phyloP scores from a whole-genome alignment of 805 yeast species.

The Suhomyces prunicola region DNA sequence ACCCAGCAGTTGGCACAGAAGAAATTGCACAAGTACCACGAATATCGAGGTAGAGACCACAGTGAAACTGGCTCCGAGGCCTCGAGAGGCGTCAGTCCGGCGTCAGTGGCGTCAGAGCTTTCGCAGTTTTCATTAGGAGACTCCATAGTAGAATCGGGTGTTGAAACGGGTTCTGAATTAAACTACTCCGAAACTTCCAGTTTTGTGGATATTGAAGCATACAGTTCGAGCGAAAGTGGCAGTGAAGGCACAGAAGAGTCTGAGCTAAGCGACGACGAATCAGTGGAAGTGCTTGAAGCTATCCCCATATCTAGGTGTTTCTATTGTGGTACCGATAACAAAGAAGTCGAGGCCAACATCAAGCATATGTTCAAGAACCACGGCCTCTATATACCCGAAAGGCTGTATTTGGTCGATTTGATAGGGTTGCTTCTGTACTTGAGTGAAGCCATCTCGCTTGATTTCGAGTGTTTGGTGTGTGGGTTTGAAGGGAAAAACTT shows the following conservation, averaged over 20 bases:
- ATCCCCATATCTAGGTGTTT: constrained; percentile 53
- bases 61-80: constrained; percentile 22
- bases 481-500: constrained; percentile 42
- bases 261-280: constrained; percentile 19
- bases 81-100: constrained; percentile 50
- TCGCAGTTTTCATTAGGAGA: constrained; percentile 58
- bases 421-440: constrained; percentile 38
- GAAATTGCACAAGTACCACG: constrained; percentile 21
- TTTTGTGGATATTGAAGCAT: constrained; percentile 11
- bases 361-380: constrained; percentile 44
- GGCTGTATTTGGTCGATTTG: constrained; percentile 34
- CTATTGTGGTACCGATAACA: constrained; percentile 54
- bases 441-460: constrained; percentile 36
- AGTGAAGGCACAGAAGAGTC: constrained; percentile 15
- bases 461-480: constrained; percentile 44
- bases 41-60: constrained; percentile 29
- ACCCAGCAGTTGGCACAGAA: constrained; percentile 36
- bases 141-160: constrained; percentile 23
- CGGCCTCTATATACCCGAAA: constrained; percentile 46
- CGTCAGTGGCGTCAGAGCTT: constrained; percentile 52
- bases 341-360: constrained; percentile 52
- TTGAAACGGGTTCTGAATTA: constrained; percentile 51
- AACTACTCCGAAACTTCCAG: constrained; percentile 29
- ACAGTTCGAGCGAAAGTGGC: constrained; percentile 23
- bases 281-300: constrained; percentile 26